phyloP scores from a whole-genome alignment of 345 rosid species.

The Citrus trifoliata region DNA sequence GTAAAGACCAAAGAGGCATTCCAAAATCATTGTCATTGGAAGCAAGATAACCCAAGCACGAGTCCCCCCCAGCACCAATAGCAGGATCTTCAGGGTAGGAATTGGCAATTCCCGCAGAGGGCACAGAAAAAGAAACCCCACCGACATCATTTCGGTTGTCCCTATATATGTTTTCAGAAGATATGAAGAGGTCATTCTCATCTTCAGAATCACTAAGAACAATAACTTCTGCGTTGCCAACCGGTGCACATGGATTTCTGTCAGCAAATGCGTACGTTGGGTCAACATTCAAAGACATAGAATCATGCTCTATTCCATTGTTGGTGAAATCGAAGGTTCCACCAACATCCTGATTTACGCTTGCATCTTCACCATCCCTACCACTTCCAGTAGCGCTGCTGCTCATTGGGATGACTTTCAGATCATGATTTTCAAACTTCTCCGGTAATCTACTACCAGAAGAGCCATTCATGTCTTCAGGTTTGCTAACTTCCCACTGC shows the following conservation, averaged over 20 bases:
- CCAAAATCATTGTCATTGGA: constrained; percentile 65
- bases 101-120: constrained; percentile 52
- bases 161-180: constrained; percentile 48
- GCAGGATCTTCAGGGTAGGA: constrained; percentile 61
- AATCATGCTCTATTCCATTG: constrained; percentile 75
- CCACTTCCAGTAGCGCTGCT: constrained; percentile 93
- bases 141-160: constrained; percentile 43
- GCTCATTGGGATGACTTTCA: constrained; percentile 73
- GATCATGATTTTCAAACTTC: constrained; percentile 42
- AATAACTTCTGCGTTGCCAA: constrained; percentile 64
- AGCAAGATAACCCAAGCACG: constrained; percentile 65
- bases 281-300: constrained; percentile 63
- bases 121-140: constrained; percentile 56
- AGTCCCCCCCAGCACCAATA: constrained; percentile 44
- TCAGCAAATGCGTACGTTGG: constrained; percentile 49
- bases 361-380: constrained; percentile 87
- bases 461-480: constrained; percentile 57
- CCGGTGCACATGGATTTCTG: constrained; percentile 43
- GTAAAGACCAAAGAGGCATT: constrained; percentile 70
- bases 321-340: constrained; percentile 56
- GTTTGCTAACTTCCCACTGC: constrained; percentile 90
- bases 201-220: constrained; percentile 93
- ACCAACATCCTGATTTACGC: constrained; percentile 89
- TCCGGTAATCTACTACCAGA: constrained; percentile 63
- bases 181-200: constrained; percentile 57